Base-by-base conservation (phyloP, 1,284 basidiomycete species). In the Microstroma glucosiphilum region DNA sequence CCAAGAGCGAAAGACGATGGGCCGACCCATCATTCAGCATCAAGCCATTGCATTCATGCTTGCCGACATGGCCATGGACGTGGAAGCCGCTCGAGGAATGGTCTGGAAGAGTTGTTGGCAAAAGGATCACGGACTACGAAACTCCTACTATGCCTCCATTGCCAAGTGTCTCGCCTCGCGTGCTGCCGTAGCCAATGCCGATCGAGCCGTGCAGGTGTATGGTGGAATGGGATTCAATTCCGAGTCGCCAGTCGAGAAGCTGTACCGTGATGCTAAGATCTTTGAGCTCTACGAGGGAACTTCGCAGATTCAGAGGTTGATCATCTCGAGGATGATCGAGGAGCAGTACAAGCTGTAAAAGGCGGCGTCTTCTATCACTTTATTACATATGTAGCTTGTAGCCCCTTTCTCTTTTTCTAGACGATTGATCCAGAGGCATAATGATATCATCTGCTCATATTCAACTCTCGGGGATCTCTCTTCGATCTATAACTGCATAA, bases 1-100 rank as follows among this genome's bases (percentile, higher is more conserved):
- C 6, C 83, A 83, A 66, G 81, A 82, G 55, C 80, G 83, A 60
- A 81, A 83, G 81, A 84, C 84, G 7, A 84, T 85, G 82, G 84
- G 84, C 25, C 80, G 81, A 60, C 74, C 81, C 1, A 84, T 85
- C 72, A 84, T 84, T 64, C 79, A 84, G 64, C 84, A 85, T 72
- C 83, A 84, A 68, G 83, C 82, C 26, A 80, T 84, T 26, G 82
- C 82, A 7, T 83, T 83, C 75, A 82, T 84, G 80, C 79, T 85
- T 6, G 83, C 83, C 15, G 84, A 85, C 66, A 85, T 85, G 84
- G 82, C 84, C 8, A 83, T 84, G 73, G 68, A 65, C 59, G 82
- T 80, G 26, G 83, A 84, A 71, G 79, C 81, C 1, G 78, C 82
- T 1, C 75, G 82, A 12, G 80, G 78, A 51, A 76, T 84, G 56